Evolutionary conservation across 805 yeast species (phyloP).

Genomic region (Barnettozyma salicaria): DNA sequence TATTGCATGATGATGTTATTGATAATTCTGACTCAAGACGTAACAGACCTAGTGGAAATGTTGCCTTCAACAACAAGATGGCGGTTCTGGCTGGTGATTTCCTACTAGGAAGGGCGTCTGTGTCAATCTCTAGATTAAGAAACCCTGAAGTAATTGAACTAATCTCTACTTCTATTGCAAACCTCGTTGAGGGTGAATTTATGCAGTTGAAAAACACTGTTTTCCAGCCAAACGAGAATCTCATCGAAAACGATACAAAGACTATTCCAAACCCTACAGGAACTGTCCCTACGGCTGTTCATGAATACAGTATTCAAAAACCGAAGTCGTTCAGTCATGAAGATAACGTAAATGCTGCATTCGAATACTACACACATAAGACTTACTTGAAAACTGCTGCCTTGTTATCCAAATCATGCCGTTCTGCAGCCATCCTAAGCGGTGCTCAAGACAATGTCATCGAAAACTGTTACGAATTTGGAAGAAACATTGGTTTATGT

Average conservation of each 20-base stretch:
- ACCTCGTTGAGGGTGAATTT: conserved; percentile 95
- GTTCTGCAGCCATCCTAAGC: conserved; percentile 89
- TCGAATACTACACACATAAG: conserved; percentile 91
- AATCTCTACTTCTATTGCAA: conserved; percentile 93
- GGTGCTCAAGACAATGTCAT: conserved; percentile 74
- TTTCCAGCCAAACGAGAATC: conserved; percentile 41
- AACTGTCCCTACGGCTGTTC: conserved; percentile 47
- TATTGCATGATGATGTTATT: conserved; percentile 94
- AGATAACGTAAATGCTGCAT: conserved; percentile 76
- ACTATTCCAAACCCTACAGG: conserved; percentile 55
- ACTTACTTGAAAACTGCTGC: conserved; percentile 95
- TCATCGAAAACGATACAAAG: conserved; percentile 38
- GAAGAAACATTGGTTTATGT: conserved; percentile 88
- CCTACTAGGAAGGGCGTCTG: conserved; percentile 91
- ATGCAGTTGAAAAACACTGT: conserved; percentile 97
- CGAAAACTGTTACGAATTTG: conserved; percentile 85
- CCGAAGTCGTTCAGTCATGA: conserved; percentile 43
- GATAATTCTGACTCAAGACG: conserved; percentile 85
- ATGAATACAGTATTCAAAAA: conserved; percentile 29
- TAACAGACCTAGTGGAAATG: conserved; percentile 86
- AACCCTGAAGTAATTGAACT: conserved; percentile 97
- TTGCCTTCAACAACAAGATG: conserved; percentile 95
- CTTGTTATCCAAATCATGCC: conserved; percentile 84
- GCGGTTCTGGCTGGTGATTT: conserved; percentile 97
- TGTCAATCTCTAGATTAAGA: conserved; percentile 84